Conservation (phyloP, 805 yeast genomes). For the Candida succiphila region DNA sequence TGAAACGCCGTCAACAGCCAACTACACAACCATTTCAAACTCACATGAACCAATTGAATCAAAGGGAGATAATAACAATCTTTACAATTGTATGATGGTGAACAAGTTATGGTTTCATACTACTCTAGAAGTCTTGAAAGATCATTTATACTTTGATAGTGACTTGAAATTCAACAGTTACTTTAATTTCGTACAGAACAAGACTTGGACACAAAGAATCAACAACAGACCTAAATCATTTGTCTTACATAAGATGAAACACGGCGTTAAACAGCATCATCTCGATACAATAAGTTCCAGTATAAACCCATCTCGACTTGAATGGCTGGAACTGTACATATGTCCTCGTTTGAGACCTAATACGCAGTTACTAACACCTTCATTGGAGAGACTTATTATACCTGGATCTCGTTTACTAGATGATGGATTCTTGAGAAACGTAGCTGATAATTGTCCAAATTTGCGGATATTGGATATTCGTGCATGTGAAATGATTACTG, state of each 20-base stretch:
- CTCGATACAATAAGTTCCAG: conserved; percentile 35
- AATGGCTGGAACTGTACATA: conserved; percentile 73
- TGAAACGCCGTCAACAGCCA: conserved; percentile 19
- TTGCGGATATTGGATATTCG: conserved; percentile 64
- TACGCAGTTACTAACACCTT: conserved; percentile 28
- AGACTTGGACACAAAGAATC: not conserved
- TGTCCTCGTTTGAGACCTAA: conserved; percentile 67
- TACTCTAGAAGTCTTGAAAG: conserved; percentile 44
- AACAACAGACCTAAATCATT: conserved; percentile 26
- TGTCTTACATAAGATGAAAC: conserved; percentile 56
- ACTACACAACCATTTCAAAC: conserved; percentile 2
- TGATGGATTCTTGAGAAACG: conserved; percentile 44
- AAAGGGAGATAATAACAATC: conserved; percentile 13
- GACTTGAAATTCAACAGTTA: conserved; percentile 26
- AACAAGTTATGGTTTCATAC: conserved; percentile 55
- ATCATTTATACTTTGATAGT: conserved; percentile 44
- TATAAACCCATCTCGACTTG: conserved; percentile 37
- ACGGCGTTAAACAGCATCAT: conserved; percentile 34
- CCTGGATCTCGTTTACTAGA: conserved; percentile 64
- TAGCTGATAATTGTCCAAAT: conserved; percentile 47
- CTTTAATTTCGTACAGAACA: conserved; percentile 15
- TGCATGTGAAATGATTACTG: conserved; percentile 74
- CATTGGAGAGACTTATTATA: conserved; percentile 39
- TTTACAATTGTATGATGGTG: conserved; percentile 59
- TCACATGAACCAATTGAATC: conserved; percentile 2